These are phyloP conservation scores for Pichia kudriavzevii DNA, from an alignment of 1,139 yeast species.

Conservation along the genomic window DNA sequence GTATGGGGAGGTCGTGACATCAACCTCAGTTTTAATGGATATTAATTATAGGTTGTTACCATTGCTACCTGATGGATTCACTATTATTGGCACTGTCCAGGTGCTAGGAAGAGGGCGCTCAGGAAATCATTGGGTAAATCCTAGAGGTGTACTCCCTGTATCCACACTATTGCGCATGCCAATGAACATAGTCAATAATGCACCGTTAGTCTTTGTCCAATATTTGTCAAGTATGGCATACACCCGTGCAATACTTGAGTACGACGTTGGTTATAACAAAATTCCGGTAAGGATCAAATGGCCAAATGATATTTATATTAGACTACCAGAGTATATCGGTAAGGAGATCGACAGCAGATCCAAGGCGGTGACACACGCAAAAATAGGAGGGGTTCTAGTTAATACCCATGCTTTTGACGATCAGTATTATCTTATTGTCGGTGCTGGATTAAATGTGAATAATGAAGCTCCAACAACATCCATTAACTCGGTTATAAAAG, in stretches of 20 bases:
- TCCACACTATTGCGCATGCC: conserved; percentile 67
- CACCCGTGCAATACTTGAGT: conserved; percentile 64
- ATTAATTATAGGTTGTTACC: conserved; percentile 54
- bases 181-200: conserved; percentile 28
- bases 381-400: conserved; percentile 79
- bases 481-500: conserved; percentile 57
- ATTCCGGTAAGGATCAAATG: conserved; percentile 83
- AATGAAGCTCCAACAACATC: conserved; percentile 93
- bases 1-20: conserved; percentile 85
- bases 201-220: conserved; percentile 72
- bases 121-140: conserved; percentile 92
- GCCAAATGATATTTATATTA: conserved; percentile 90
- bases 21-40: conserved; percentile 77
- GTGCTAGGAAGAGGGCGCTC: conserved; percentile 92
- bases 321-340: conserved; percentile 52
- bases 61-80: conserved; percentile 61
- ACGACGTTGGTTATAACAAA: conserved; percentile 38
- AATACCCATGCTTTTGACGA: conserved; percentile 60
- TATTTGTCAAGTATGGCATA: conserved; percentile 79
- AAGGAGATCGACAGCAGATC: conserved; percentile 20
- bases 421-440: conserved; percentile 59
- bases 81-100: conserved; percentile 75
- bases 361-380: conserved; percentile 49
- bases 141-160: conserved; percentile 82
- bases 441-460: conserved; percentile 79